Evolutionary conservation across 352 stramenopile species (phyloP), one percentile per base, ranked within the genome.

Genomic region (Phytophthora agathidicida): DNA sequence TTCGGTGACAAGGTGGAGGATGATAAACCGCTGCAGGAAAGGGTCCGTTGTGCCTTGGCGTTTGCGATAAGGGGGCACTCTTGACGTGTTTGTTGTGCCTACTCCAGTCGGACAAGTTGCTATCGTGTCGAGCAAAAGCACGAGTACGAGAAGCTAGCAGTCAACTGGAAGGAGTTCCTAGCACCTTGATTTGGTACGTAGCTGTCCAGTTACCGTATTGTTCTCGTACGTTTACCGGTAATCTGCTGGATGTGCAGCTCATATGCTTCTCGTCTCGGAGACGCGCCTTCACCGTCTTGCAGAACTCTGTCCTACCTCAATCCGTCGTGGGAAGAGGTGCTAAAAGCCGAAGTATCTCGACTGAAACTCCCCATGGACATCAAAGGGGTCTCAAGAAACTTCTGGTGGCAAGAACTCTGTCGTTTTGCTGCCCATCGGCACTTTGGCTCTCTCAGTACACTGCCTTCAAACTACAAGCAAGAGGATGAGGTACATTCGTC

Each of bases 401-500:
- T 68, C 13, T 62, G 59, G 43, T 71, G 61, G 70, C 35, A 45
- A 27, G 42, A 60, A n/a, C 70, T 79, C 17, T 63, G 66, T 41
- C 49, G 30, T 14, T 79, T 79, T 56, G 46, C 65, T 9, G 59
- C 43, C 6, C 35, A 61, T 33, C 63, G 71, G 7, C 52, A 75
- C 37, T 22, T 42, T 31, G 19, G 35, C 35, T 41, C 35, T 11
- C 19, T 20, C 28, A 39, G 17, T 3, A 23, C 11, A 23, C 17
- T 44, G 13, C 23, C 33, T 28, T 39, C 56, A 1, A 59, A 81
- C 48, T 83, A 64, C 57, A 80, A 77, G 41, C 68, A 63, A 32
- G 60, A 81, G 32, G 68, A 83, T 20, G 74, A 80, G 52, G 71
- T 83, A 35, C 23, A 30, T 54, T 20, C 5, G 24, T 7, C 30